Evolutionary conservation across 2,329 filamentous ascomycete species (phyloP).

Genomic region (Colletotrichum kahawae): DNA sequence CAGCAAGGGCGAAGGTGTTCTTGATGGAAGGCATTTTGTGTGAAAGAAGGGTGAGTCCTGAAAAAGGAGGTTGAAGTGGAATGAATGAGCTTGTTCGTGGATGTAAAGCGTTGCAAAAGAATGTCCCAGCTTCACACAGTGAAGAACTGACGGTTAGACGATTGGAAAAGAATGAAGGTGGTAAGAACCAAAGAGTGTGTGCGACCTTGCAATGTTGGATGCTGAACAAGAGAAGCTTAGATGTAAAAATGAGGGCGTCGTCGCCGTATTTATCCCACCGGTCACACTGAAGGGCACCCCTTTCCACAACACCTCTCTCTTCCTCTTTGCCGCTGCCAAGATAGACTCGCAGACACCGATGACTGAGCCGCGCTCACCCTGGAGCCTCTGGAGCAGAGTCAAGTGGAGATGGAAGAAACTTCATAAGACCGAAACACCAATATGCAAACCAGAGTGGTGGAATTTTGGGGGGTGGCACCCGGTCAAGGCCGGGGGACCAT

Average conservation of each 20-base stretch:
- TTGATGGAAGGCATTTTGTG: conserved; percentile 1
- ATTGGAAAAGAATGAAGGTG: conserved; percentile 19
- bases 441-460: conserved; percentile 13
- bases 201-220: conserved; percentile 20
- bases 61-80: not conserved
- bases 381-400: not conserved
- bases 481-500: conserved; percentile 4
- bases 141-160: conserved; percentile 18
- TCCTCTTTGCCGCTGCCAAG: not conserved
- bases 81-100: conserved; percentile 8
- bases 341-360: not conserved
- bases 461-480: conserved; percentile 7
- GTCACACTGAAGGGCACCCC: not conserved
- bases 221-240: not conserved
- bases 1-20: conserved; percentile 18
- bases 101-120: conserved; percentile 20
- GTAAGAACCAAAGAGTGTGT: conserved; percentile 18
- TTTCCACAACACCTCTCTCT: not conserved
- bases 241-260: not conserved
- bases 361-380: not conserved
- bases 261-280: conserved; percentile 7
- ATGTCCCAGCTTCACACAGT: conserved; percentile 24
- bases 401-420: conserved; percentile 3
- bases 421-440: conserved; percentile 15
- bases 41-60: not conserved